Conservation (phyloP, 352 stramenopile species). For the Saprolegnia parasitica region DNA sequence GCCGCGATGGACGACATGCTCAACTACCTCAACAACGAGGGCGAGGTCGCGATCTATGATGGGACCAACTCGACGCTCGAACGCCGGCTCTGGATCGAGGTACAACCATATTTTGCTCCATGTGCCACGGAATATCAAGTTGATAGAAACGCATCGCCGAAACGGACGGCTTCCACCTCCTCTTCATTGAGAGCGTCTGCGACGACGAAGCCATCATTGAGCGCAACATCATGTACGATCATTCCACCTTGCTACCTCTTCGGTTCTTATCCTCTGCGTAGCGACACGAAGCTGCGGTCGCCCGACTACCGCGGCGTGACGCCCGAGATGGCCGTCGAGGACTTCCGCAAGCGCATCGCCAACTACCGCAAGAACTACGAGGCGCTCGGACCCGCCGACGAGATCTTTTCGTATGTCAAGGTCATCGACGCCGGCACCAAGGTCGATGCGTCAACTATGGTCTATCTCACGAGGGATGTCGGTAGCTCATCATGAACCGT, state of each 20-base stretch:
- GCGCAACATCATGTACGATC: constrained; percentile 68
- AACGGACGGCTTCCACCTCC: constrained; percentile 58
- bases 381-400: constrained; percentile 76
- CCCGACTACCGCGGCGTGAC: constrained; percentile 81
- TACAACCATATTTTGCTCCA: neutral
- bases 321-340: constrained; percentile 59
- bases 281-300: constrained; percentile 27
- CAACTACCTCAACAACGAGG: constrained; percentile 41
- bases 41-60: constrained; percentile 88
- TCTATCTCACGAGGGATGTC: neutral
- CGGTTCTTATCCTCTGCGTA: neutral
- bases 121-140: neutral
- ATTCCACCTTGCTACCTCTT: neutral
- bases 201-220: constrained; percentile 88
- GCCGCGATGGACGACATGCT: constrained; percentile 39
- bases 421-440: constrained; percentile 25
- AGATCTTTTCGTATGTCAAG: constrained; percentile 37
- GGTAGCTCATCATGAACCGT: constrained; percentile 34
- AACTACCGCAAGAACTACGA: constrained; percentile 87
- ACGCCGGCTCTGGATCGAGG: constrained; percentile 33
- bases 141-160: constrained; percentile 25
- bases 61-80: constrained; percentile 85
- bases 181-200: constrained; percentile 93
- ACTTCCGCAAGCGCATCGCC: constrained; percentile 78
- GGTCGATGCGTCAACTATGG: neutral